Evolutionary conservation across 2,329 filamentous ascomycete species (phyloP).

Genomic region (Graphilbum fragrans): DNA sequence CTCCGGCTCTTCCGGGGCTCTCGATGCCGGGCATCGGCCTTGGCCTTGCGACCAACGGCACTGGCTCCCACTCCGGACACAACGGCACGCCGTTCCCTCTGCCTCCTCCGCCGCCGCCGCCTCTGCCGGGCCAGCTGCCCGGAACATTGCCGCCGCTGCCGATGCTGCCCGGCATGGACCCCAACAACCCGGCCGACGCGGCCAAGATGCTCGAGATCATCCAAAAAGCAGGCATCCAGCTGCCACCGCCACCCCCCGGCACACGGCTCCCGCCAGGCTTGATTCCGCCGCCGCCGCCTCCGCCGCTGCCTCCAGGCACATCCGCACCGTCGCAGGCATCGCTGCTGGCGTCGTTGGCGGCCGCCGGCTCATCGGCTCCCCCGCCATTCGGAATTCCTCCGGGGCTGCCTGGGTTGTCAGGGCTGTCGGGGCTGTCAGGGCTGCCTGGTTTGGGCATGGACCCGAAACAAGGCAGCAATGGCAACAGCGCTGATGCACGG

Average conservation of each 20-base stretch:
- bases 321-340: conserved; percentile 27
- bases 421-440: conserved; percentile 19
- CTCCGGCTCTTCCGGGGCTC: conserved; percentile 21
- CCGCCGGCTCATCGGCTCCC: conserved; percentile 9
- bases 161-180: conserved; percentile 43
- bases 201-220: conserved; percentile 52
- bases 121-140: conserved; percentile 34
- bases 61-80: too few species aligned
- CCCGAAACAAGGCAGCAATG: conserved; percentile 15
- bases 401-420: neutral
- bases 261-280: conserved; percentile 33
- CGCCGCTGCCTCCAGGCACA: conserved; percentile 29
- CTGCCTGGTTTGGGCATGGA: conserved; percentile 21
- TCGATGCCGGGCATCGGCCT: conserved; percentile 29
- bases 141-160: conserved; percentile 25
- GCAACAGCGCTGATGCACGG: conserved; percentile 18
- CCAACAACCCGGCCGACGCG: conserved; percentile 47
- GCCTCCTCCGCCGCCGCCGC: conserved; percentile 38
- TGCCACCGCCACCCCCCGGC: conserved; percentile 36
- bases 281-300: conserved; percentile 29
- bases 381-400: conserved; percentile 16
- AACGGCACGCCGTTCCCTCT: conserved; percentile 2
- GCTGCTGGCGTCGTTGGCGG: conserved; percentile 17
- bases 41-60: conserved; percentile 45
- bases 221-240: conserved; percentile 50